Base-by-base conservation (phyloP, 805 yeast genomes). In the Cyberlindnera americana region DNA sequence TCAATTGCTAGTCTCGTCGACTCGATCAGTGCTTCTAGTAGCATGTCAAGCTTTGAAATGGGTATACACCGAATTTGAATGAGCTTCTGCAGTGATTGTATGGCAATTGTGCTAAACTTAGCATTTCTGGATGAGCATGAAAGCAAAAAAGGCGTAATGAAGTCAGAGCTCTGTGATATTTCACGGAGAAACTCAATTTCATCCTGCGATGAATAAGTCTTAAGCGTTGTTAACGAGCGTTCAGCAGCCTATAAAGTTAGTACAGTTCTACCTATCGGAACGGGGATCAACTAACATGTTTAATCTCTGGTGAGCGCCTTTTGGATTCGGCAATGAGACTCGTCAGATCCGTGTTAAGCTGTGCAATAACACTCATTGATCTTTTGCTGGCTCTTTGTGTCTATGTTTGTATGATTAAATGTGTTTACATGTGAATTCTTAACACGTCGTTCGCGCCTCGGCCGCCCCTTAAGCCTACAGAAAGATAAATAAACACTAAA, bases 1-100 rank as follows among this genome's bases (percentile, higher is more conserved):
- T 90, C 97, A 19, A 77, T 70, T 0, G 93, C 84, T 12, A 84
- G 65, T 51, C 79, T 80, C 0, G 91, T 76, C 0, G 95, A 86
- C 41, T 85, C 90, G 23, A 72, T 68, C 24, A 88, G 68, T 0
- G 89, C 80, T 28, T 77, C 82, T 16, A 91, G 62, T 6, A 91
- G 69, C 6, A 72, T 72, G 15, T 69, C 69, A 15, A 81, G 53
- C 32, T 76, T 69, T 3, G 66, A 62, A 1, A 67, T 62, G 0
- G 90, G 80, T 10, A 91, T 63, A 3, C 80, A 71, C 8, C 64
- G 60, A n/a, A 67, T 53, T 15, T 72, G 60, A 6, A 85, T 75
- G 37, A 91, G 62, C 14, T 72, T 72, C 42, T 83, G 83, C 14
- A 90, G 61, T 34, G 84, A 73, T 45, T 84, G 90, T 33, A 90